Evolutionary conservation across 2,329 filamentous ascomycete species (phyloP).

Genomic region (Pseudogymnoascus sp.): DNA sequence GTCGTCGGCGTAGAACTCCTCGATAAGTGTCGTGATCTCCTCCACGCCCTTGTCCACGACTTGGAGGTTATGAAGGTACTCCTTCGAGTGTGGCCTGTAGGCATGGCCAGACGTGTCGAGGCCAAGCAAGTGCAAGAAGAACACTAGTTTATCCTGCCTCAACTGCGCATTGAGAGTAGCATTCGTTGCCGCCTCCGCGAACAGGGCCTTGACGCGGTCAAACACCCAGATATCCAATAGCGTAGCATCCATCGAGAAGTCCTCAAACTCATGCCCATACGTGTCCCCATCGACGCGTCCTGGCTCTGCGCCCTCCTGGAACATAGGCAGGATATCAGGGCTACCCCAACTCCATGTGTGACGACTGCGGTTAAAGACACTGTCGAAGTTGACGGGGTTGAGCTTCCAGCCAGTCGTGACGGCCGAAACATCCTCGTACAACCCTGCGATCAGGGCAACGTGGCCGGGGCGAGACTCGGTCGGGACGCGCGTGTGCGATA

Average conservation of each 20-base stretch:
- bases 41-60: constrained; percentile 84
- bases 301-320: constrained; percentile 81
- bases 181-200: constrained; percentile 70
- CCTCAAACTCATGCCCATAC: constrained; percentile 78
- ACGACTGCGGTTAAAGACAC: constrained; percentile 90
- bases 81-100: constrained; percentile 84
- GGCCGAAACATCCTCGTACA: constrained; percentile 96
- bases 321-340: constrained; percentile 96
- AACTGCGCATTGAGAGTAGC: constrained; percentile 63
- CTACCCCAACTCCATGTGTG: constrained; percentile 99
- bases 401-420: constrained; percentile 98
- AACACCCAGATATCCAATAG: constrained; percentile 92
- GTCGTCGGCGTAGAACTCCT: constrained; percentile 75
- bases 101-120: constrained; percentile 84
- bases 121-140: constrained; percentile 89
- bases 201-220: constrained; percentile 81
- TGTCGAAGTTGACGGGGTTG: constrained; percentile 97
- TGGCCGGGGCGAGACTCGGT: constrained; percentile 95
- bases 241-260: constrained; percentile 76
- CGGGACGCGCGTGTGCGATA: constrained; percentile 92
- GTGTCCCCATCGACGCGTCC: constrained; percentile 80
- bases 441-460: constrained; percentile 88
- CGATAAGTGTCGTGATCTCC: constrained; percentile 71
- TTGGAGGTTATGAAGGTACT: constrained; percentile 92
- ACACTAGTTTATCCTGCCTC: constrained; percentile 78